These are phyloP conservation scores for Aspergillus sergii DNA, from an alignment of 2,329 filamentous ascomycete genomes.

Conservation along the genomic window DNA sequence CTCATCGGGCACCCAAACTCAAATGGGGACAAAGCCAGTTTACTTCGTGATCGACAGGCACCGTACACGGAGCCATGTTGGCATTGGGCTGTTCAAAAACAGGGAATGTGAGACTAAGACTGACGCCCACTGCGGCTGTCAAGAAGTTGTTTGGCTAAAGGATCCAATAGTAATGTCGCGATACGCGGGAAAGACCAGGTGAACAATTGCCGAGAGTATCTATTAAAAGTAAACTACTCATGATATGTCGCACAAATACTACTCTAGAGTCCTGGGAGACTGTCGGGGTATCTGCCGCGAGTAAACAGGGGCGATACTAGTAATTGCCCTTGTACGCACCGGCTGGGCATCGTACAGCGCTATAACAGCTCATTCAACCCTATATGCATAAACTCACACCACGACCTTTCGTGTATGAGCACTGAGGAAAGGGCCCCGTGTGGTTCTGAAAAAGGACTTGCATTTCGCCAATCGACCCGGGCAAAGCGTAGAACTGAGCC, in stretches of 20 bases:
- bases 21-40: not conserved
- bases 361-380: not conserved
- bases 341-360: not conserved
- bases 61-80: not conserved
- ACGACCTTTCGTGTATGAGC: not conserved
- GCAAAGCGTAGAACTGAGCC: not conserved
- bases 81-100: not conserved
- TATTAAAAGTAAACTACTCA: not conserved
- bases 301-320: not conserved
- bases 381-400: not conserved
- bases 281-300: not conserved
- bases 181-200: not conserved
- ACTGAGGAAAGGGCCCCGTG: not conserved
- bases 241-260: not conserved
- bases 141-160: not conserved
- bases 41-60: not conserved
- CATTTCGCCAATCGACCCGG: not conserved
- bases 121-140: not conserved
- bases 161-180: not conserved
- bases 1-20: not conserved
- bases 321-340: not conserved
- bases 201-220: not conserved
- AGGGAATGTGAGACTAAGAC: not conserved
- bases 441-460: not conserved
- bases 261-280: not conserved